Percentiles rank a stretch among this genome's conserved stretches.
phyloP scores from a whole-genome alignment of 768 basidiomycete genomes.

The Ramaria sp. region DNA sequence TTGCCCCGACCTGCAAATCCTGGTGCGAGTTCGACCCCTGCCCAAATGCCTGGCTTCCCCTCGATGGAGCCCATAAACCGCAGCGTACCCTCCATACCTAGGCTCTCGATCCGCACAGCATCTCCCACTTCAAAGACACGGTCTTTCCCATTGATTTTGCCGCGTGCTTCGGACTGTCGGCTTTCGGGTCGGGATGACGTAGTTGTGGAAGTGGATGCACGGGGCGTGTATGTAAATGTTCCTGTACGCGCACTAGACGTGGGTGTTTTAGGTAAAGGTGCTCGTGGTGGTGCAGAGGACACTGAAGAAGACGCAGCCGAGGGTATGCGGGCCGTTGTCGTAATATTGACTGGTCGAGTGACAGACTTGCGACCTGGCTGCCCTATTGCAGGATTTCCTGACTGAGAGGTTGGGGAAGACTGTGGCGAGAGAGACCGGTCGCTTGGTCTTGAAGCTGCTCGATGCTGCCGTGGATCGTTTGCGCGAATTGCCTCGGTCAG shows the following conservation, averaged over 20 bases:
- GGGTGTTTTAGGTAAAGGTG: constrained; percentile 38
- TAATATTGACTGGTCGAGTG: constrained; percentile 17
- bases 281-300: constrained; percentile 21
- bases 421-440: constrained; percentile 29
- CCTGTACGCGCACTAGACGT: constrained; percentile 13
- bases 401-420: constrained; percentile 32
- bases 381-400: constrained; percentile 7
- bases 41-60: constrained; percentile 85
- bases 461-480: constrained; percentile 70
- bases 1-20: constrained; percentile 89
- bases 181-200: constrained; percentile 39
- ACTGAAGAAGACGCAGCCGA: constrained; percentile 50
- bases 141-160: constrained; percentile 25
- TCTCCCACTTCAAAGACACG: constrained; percentile 61
- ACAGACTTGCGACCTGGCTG: constrained; percentile 2
- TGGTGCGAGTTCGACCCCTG: constrained; percentile 81
- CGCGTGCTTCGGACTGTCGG: constrained; percentile 53
- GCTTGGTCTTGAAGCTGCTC: constrained; percentile 24
- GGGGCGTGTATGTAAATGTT: constrained; percentile 6
- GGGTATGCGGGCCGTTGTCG: constrained; percentile 46
- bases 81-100: constrained; percentile 80
- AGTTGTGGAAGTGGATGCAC: constrained; percentile 18
- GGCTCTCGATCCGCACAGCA: constrained; percentile 74
- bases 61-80: constrained; percentile 78
- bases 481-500: constrained; percentile 72